Evolutionary conservation across 2,329 filamentous ascomycete species (phyloP), one percentile per base, ranked within the genome.

Genomic region (Torrubiellomyces zombiae): DNA sequence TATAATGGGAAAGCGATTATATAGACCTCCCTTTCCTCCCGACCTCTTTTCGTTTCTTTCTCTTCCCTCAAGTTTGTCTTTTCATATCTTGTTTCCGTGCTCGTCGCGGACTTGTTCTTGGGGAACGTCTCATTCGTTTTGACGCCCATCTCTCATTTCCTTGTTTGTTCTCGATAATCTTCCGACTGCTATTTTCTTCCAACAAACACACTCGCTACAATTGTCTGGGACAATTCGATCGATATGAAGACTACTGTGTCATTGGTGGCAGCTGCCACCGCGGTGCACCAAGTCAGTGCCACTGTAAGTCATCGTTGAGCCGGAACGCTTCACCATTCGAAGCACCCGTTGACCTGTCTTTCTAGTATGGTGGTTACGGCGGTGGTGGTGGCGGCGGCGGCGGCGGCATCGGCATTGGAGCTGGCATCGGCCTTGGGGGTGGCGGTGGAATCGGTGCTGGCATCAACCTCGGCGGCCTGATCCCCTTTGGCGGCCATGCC

Each of bases 51-150:
- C n/a, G n/a, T n/a, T n/a, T n/a, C n/a, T n/a, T n/a, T n/a, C n/a
- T n/a, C n/a, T n/a, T n/a, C n/a, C n/a, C n/a, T n/a, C n/a, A n/a
- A n/a, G n/a, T n/a, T n/a, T n/a, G n/a, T n/a, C n/a, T n/a, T n/a
- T n/a, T n/a, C n/a, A n/a, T n/a, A n/a, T n/a, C n/a, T n/a, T n/a
- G n/a, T n/a, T n/a, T n/a, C n/a, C n/a, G n/a, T n/a, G n/a, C n/a
- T n/a, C n/a, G n/a, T n/a, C n/a, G n/a, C n/a, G n/a, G n/a, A n/a
- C n/a, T n/a, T n/a, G n/a, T n/a, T n/a, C n/a, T n/a, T n/a, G n/a
- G n/a, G n/a, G n/a, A n/a, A n/a, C n/a, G n/a, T n/a, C 56, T 58
- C 63, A 65, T 59, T 68, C 63, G 59, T 56, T 68, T 55, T 49
- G n/a, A n/a, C n/a, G n/a, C n/a, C n/a, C n/a, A n/a, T 2, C 14